phyloP scores from a whole-genome alignment of 78 protist species.

The Speleostelium caveatum region DNA sequence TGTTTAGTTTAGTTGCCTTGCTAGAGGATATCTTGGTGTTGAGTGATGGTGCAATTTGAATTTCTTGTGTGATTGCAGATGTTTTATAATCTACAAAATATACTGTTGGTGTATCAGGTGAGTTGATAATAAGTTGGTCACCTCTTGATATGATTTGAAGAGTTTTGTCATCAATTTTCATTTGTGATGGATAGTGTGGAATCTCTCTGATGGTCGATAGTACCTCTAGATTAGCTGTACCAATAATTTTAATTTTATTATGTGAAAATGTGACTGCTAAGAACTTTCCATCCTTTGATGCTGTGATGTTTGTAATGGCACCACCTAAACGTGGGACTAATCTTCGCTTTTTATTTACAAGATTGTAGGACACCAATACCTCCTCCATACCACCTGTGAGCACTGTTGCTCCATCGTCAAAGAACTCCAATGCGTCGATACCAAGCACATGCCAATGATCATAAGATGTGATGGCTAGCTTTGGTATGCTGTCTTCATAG shows the following conservation, averaged over 20 bases:
- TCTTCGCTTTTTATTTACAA: conserved; percentile 7
- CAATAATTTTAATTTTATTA: conserved; percentile 20
- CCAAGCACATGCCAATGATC: conserved; percentile 70
- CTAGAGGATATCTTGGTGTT: too few species aligned
- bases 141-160: too few species aligned
- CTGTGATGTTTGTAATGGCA: background rate
- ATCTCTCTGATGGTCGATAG: background rate
- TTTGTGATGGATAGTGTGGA: background rate
- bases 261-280: conserved; percentile 3
- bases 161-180: background rate
- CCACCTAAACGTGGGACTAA: conserved; percentile 60
- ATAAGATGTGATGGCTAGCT: background rate
- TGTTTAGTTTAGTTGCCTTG: conserved; percentile 8
- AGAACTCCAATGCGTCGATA: background rate
- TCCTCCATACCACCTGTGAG: conserved; percentile 64
- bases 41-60: too few species aligned
- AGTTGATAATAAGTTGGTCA: too few species aligned
- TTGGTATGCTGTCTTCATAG: background rate
- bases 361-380: conserved; percentile 1
- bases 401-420: conserved; percentile 29
- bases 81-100: too few species aligned
- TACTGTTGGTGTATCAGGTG: too few species aligned
- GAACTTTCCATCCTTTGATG: background rate
- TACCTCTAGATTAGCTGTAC: background rate
- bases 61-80: too few species aligned